These are phyloP conservation scores for Plectranthus barbatus DNA, from an alignment of 257 asterid genomes.

Conservation along the genomic window DNA sequence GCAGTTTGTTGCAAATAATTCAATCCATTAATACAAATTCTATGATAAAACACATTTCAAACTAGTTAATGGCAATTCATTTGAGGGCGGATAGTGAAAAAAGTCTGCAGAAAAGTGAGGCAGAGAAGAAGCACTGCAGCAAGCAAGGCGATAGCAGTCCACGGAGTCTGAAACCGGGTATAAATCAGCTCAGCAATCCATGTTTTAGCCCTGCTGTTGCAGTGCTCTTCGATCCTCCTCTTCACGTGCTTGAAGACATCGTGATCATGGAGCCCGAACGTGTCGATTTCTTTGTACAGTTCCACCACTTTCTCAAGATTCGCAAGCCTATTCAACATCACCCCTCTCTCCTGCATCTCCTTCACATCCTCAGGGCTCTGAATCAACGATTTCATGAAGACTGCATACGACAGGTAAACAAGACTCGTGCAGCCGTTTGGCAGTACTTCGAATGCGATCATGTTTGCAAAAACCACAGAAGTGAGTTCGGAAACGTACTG, in stretches of 20 bases:
- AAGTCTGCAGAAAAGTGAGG: no score
- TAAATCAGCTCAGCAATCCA: constrained; percentile 2
- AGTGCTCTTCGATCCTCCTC: neutral
- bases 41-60: no score
- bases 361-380: constrained; percentile 4
- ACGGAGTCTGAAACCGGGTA: neutral
- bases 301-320: neutral
- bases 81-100: no score
- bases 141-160: neutral
- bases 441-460: constrained; percentile 1
- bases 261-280: neutral
- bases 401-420: neutral
- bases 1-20: no score
- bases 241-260: neutral
- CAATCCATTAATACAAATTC: no score
- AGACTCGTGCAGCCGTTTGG: neutral
- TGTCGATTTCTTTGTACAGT: neutral
- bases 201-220: neutral
- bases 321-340: neutral
- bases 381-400: constrained; percentile 1
- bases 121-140: neutral
- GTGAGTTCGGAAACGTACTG: neutral
- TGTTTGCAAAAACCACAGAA: neutral
- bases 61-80: no score
- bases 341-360: constrained; percentile 2